These are phyloP conservation scores for Huntiella omanensis DNA, from an alignment of 2,329 filamentous ascomycete genomes.

Conservation along the genomic window DNA sequence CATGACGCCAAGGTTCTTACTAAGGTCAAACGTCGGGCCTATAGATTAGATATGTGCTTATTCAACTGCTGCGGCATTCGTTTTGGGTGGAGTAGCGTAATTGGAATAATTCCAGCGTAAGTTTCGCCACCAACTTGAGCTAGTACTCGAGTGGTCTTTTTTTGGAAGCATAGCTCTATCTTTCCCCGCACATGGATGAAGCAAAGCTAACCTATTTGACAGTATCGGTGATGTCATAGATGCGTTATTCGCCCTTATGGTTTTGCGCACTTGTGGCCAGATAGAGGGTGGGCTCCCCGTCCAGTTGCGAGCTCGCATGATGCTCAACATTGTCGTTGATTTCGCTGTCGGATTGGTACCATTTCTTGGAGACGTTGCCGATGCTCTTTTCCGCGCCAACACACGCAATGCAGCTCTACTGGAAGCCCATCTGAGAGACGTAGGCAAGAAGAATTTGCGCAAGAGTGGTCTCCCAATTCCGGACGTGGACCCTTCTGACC, in stretches of 20 bases:
- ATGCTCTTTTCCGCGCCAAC: conserved; percentile 57
- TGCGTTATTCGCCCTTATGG: conserved; percentile 51
- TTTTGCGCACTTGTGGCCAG: conserved; percentile 52
- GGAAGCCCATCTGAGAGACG: conserved; percentile 47
- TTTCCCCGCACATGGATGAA: no score
- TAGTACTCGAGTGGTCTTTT: neutral
- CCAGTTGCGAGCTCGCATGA: conserved; percentile 48
- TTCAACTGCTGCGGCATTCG: conserved; percentile 66
- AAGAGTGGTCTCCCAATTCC: conserved; percentile 28
- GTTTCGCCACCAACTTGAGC: conserved; percentile 19
- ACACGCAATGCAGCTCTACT: conserved; percentile 55
- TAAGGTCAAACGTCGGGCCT: conserved; percentile 69
- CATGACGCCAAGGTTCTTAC: conserved; percentile 71
- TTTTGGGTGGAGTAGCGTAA: conserved; percentile 78
- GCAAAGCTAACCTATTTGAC: neutral
- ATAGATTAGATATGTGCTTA: conserved; percentile 66
- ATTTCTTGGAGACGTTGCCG: conserved; percentile 55
- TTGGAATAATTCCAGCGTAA: conserved; percentile 67
- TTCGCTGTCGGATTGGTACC: conserved; percentile 57
- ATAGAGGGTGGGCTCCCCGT: conserved; percentile 59
- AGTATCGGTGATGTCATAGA: conserved; percentile 63
- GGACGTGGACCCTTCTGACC: conserved; percentile 31
- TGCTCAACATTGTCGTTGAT: conserved; percentile 59
- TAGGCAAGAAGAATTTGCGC: conserved; percentile 40
- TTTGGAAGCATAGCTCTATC: no score